Percentiles rank a stretch among this genome's conserved stretches.
Evolutionary conservation across 805 yeast genomes (phyloP).

Genomic region (Torulaspora gathmanii): DNA sequence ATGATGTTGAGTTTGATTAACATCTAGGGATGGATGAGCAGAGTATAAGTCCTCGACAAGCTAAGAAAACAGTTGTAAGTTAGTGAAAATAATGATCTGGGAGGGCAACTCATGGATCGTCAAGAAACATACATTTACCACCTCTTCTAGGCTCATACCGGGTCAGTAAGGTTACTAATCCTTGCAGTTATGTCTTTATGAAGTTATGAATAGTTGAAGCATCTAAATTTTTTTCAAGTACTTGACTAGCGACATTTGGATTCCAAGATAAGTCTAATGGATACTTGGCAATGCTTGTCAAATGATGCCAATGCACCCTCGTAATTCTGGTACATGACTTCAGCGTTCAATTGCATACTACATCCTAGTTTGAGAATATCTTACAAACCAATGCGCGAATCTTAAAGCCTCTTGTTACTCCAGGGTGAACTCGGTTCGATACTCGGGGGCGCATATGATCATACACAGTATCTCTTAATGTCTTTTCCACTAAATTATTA

Average conservation of each 20-base stretch:
- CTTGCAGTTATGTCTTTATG: background rate
- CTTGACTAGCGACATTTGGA: background rate
- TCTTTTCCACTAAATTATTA: constrained; percentile 20
- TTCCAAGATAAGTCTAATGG: too few relatives aligned
- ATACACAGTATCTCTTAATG: background rate
- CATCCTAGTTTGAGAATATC: too few relatives aligned
- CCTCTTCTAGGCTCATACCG: constrained; percentile 18
- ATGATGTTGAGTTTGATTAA: constrained; percentile 31
- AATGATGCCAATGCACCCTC: too few relatives aligned
- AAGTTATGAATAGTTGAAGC: background rate
- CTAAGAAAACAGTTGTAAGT: constrained; percentile 1
- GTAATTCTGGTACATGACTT: too few relatives aligned
- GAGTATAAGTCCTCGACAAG: constrained; percentile 31
- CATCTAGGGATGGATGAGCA: constrained; percentile 26
- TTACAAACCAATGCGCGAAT: too few relatives aligned
- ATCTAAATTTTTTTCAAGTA: background rate
- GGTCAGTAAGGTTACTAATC: background rate
- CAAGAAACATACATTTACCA: constrained; percentile 15
- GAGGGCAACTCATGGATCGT: too few relatives aligned
- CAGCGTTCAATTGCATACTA: too few relatives aligned
- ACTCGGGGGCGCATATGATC: too few relatives aligned
- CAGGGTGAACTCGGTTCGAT: too few relatives aligned
- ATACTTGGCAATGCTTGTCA: too few relatives aligned
- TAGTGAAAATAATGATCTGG: constrained; percentile 4
- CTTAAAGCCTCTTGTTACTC: too few relatives aligned